Conservation (phyloP, 768 basidiomycete species). For the Tulasnella sp. region DNA sequence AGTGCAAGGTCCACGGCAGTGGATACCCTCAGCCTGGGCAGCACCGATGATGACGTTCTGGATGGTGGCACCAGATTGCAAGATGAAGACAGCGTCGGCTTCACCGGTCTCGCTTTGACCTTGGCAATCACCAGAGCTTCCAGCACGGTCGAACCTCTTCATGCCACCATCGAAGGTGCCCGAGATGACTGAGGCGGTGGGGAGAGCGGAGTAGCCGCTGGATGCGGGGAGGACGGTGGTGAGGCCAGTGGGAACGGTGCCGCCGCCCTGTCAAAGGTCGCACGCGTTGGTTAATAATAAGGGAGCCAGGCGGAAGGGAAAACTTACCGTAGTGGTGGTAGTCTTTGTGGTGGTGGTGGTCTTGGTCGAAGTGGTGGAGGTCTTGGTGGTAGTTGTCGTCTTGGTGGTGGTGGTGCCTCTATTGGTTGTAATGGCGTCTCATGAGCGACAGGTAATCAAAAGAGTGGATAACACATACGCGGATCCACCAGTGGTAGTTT, state of each 20-base stretch:
- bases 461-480: background rate
- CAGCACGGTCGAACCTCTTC: conserved; percentile 35
- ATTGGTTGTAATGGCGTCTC: background rate
- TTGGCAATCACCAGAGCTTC: conserved; percentile 21
- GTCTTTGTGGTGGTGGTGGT: conserved; percentile 31
- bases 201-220: conserved; percentile 31
- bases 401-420: background rate
- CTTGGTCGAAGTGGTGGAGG: conserved; percentile 13
- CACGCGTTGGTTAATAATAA: too few relatives aligned
- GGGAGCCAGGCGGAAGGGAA: background rate
- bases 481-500: background rate
- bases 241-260: conserved; percentile 29
- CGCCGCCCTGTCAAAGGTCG: background rate
- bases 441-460: background rate
- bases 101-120: conserved; percentile 5
- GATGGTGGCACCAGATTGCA: background rate
- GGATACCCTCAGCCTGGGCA: conserved; percentile 26
- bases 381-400: background rate
- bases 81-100: conserved; percentile 10
- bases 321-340: background rate
- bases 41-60: conserved; percentile 25
- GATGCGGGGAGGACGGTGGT: conserved; percentile 33
- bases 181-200: conserved; percentile 34
- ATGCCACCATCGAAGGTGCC: conserved; percentile 35
- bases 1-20: conserved; percentile 31